These are phyloP conservation scores for Parastagonospora avenae DNA, from an alignment of 2,329 filamentous ascomycete species.

Conservation along the genomic window DNA sequence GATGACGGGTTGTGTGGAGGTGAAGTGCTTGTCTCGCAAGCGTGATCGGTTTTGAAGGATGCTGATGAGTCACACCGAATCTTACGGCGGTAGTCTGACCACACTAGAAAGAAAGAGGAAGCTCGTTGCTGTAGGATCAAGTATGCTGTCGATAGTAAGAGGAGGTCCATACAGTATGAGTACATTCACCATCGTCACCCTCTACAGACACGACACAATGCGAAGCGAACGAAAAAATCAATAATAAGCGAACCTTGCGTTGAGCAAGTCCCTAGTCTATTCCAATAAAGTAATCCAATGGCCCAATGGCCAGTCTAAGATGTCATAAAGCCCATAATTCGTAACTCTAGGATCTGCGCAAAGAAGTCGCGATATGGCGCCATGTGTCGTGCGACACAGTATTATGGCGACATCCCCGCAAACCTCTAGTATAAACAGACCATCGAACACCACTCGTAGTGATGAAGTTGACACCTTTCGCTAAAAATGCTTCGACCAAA, in stretches of 20 bases:
- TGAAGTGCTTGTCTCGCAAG: background rate
- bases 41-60: background rate
- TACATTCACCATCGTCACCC: background rate
- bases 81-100: background rate
- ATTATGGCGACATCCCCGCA: background rate
- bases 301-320: conserved; percentile 7
- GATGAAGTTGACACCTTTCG: background rate
- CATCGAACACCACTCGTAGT: background rate
- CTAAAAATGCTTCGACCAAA: conserved; percentile 1
- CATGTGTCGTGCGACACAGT: conserved; percentile 15
- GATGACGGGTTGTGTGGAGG: background rate
- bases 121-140: background rate
- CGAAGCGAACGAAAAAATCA: background rate
- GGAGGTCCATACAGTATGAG: background rate
- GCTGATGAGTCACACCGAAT: background rate
- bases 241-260: background rate
- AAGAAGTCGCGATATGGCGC: conserved; percentile 23
- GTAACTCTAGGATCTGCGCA: background rate
- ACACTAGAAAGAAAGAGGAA: conserved; percentile 1
- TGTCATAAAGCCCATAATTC: conserved; percentile 4
- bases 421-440: background rate
- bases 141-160: background rate
- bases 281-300: background rate
- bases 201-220: background rate
- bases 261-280: conserved; percentile 1